Evolutionary conservation across 352 stramenopile genomes (phyloP).

Genomic region (Phytopythium sindhum): DNA sequence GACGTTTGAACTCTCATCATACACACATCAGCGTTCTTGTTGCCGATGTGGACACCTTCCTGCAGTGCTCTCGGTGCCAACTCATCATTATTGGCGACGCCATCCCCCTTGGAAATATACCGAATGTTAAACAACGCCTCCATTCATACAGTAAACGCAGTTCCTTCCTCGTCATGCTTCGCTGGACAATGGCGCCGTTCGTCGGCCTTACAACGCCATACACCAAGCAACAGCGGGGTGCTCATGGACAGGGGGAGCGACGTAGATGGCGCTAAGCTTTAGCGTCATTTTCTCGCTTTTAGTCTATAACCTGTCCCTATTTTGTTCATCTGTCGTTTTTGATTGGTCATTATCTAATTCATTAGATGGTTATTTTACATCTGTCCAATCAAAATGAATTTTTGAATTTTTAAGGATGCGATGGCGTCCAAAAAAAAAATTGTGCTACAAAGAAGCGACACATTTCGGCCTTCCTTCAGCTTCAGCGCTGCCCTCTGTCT

Average conservation of each 20-base stretch:
- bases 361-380: neutral
- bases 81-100: neutral
- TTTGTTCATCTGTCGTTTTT: neutral
- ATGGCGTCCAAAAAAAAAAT: neutral
- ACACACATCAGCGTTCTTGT: neutral
- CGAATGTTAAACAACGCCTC: neutral
- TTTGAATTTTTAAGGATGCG: neutral
- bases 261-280: neutral
- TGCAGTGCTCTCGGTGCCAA: neutral
- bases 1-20: neutral
- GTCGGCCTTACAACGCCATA: neutral
- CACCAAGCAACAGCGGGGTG: neutral
- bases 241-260: neutral
- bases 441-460: neutral
- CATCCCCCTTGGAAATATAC: constrained; percentile 1
- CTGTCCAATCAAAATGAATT: neutral
- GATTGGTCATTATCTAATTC: neutral
- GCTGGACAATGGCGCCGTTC: neutral
- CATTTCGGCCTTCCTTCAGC: neutral
- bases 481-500: neutral
- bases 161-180: neutral
- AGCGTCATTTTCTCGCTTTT: neutral
- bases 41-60: neutral
- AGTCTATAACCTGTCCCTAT: neutral
- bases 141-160: neutral